These are phyloP conservation scores for Alternaria sp. DNA, from an alignment of 2,329 filamentous ascomycete genomes.

Conservation along the genomic window DNA sequence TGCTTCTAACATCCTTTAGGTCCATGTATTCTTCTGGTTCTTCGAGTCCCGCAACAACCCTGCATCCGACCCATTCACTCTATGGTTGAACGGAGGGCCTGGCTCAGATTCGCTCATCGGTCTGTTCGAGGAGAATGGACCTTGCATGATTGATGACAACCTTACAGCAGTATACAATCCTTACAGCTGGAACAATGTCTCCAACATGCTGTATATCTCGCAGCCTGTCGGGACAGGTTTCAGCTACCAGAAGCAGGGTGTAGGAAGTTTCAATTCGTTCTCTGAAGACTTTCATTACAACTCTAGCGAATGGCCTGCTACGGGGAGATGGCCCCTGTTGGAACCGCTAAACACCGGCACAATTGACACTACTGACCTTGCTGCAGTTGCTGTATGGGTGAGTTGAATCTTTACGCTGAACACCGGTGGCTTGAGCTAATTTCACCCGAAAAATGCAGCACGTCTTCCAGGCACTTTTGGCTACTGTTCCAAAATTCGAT, in stretches of 20 bases:
- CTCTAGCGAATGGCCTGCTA: slow-evolving; percentile 50
- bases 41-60: slow-evolving; percentile 61
- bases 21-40: slow-evolving; percentile 59
- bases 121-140: slow-evolving; percentile 56
- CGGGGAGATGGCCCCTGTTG: slow-evolving; percentile 57
- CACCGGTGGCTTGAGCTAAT: background rate
- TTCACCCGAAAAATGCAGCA: slow-evolving; percentile 17
- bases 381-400: slow-evolving; percentile 54
- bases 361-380: slow-evolving; percentile 64
- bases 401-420: slow-evolving; percentile 19
- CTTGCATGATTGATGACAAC: slow-evolving; percentile 31
- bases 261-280: slow-evolving; percentile 46
- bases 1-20: slow-evolving; percentile 10
- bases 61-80: slow-evolving; percentile 56
- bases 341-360: slow-evolving; percentile 56
- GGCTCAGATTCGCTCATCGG: slow-evolving; percentile 63
- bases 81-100: slow-evolving; percentile 63
- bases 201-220: slow-evolving; percentile 68
- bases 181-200: slow-evolving; percentile 67
- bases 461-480: slow-evolving; percentile 34
- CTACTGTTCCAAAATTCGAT: slow-evolving; percentile 33
- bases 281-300: slow-evolving; percentile 58
- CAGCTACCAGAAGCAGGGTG: slow-evolving; percentile 49
- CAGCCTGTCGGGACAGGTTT: slow-evolving; percentile 68
- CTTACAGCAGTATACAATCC: slow-evolving; percentile 58